Percentiles rank a stretch among this genome's conserved stretches.
phyloP scores from a whole-genome alignment of 2,329 filamentous ascomycete species.

The Elsinoe ampelina region DNA sequence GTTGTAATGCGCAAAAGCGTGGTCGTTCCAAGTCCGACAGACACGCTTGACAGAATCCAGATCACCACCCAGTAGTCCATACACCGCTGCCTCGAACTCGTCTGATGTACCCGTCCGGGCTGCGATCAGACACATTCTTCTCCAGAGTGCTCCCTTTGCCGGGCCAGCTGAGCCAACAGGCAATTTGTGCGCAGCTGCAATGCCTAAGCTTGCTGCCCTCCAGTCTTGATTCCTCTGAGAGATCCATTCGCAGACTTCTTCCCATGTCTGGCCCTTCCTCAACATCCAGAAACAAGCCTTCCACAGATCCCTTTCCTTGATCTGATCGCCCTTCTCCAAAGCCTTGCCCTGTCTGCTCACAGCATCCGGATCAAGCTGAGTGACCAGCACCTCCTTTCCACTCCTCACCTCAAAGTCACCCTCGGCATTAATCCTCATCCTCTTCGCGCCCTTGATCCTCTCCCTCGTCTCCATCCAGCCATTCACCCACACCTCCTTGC shows the following conservation, averaged over 20 bases:
- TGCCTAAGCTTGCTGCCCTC: constrained; percentile 76
- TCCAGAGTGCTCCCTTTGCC: constrained; percentile 51
- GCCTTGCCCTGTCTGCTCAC: constrained; percentile 66
- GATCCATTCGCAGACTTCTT: constrained; percentile 76
- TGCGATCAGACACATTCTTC: constrained; percentile 66
- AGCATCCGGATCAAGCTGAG: constrained; percentile 87
- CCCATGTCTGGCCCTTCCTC: constrained; percentile 66
- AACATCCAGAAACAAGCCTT: constrained; percentile 89
- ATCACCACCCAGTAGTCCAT: constrained; percentile 82
- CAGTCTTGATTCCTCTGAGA: constrained; percentile 76
- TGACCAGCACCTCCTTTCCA: constrained; percentile 58
- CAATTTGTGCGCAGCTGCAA: constrained; percentile 44
- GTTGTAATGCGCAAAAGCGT: constrained; percentile 80
- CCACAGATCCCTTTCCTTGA: constrained; percentile 86
- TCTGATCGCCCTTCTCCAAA: constrained; percentile 74
- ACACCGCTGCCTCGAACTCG: constrained; percentile 79
- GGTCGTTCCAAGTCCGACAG: constrained; percentile 74
- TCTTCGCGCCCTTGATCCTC: constrained; percentile 83
- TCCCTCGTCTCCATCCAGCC: constrained; percentile 90
- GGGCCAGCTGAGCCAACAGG: constrained; percentile 30
- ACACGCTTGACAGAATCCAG: constrained; percentile 66
- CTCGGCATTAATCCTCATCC: constrained; percentile 53
- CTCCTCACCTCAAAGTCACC: constrained; percentile 43
- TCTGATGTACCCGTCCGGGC: constrained; percentile 57
- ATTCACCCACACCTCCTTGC: constrained; percentile 66